These are phyloP conservation scores for Fusarium transvaalense DNA, from an alignment of 2,329 filamentous ascomycete genomes.

Conservation along the genomic window DNA sequence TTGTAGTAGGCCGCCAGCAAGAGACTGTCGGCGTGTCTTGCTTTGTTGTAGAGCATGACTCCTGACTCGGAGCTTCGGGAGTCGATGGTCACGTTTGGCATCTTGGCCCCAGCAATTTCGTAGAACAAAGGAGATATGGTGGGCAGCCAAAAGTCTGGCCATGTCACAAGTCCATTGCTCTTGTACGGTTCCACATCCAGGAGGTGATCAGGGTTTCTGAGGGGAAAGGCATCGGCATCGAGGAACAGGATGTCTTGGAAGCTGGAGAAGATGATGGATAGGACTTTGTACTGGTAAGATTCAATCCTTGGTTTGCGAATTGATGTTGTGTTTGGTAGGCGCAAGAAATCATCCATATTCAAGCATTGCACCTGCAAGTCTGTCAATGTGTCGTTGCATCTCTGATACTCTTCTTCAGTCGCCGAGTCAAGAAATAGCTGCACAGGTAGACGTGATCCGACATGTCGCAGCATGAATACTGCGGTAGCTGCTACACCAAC, in stretches of 20 bases:
- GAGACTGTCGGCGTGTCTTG: slow-evolving; percentile 40
- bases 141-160: slow-evolving; percentile 47
- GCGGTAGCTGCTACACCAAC: slow-evolving; percentile 42
- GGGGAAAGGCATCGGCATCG: slow-evolving; percentile 44
- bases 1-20: slow-evolving; percentile 44
- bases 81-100: slow-evolving; percentile 34
- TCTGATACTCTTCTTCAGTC: slow-evolving; percentile 22
- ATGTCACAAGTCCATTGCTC: slow-evolving; percentile 38
- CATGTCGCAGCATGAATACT: slow-evolving; percentile 41
- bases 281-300: slow-evolving; percentile 41
- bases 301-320: slow-evolving; percentile 23
- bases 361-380: slow-evolving; percentile 31
- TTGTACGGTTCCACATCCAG: slow-evolving; percentile 39
- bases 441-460: slow-evolving; percentile 35
- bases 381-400: slow-evolving; percentile 22
- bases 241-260: slow-evolving; percentile 44
- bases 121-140: slow-evolving; percentile 45
- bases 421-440: slow-evolving; percentile 41
- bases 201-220: slow-evolving; percentile 36
- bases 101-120: slow-evolving; percentile 29
- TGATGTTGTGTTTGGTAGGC: slow-evolving; percentile 5
- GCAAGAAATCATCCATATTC: slow-evolving; percentile 41
- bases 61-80: slow-evolving; percentile 43
- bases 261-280: slow-evolving; percentile 43
- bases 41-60: slow-evolving; percentile 42